Conservation (phyloP, 352 stramenopile genomes). For the Globisporangium emineosum region DNA sequence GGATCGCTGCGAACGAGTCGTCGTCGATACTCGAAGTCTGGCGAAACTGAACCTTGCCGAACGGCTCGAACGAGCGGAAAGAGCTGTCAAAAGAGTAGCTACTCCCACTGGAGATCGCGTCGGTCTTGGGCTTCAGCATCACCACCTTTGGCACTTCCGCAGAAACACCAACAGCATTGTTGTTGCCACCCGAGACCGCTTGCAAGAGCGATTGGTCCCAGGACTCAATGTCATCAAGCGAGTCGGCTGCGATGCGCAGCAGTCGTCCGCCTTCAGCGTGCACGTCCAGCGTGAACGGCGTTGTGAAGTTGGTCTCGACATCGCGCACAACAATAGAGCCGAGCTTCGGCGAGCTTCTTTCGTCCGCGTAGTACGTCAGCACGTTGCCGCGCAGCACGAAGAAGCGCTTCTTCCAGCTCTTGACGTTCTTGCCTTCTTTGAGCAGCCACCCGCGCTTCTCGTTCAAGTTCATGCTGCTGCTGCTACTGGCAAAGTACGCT, state of each 20-base stretch:
- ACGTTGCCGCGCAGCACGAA: conserved; percentile 42
- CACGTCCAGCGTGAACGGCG: conserved; percentile 33
- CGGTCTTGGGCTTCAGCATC: not conserved
- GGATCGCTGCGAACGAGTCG: conserved; percentile 1
- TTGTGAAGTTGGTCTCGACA: conserved; percentile 30
- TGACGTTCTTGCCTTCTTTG: conserved; percentile 31
- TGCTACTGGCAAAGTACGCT: not conserved
- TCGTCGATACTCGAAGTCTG: not conserved
- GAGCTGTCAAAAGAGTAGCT: not conserved
- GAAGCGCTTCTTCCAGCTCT: conserved; percentile 60
- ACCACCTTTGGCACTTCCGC: not conserved
- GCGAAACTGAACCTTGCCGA: conserved; percentile 13
- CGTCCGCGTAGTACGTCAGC: conserved; percentile 50
- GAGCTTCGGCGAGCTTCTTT: conserved; percentile 21
- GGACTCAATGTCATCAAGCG: conserved; percentile 32
- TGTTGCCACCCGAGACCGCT: conserved; percentile 7
- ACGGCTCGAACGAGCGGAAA: not conserved
- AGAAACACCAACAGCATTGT: not conserved
- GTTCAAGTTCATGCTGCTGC: not conserved
- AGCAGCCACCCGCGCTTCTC: conserved; percentile 37
- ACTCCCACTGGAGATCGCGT: not conserved
- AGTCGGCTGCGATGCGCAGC: conserved; percentile 32
- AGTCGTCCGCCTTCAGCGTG: conserved; percentile 20
- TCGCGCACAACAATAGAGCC: conserved; percentile 26
- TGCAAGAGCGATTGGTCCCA: conserved; percentile 33